Evolutionary conservation across 257 asterid species (phyloP).

Genomic region (Petunia axillaris): DNA sequence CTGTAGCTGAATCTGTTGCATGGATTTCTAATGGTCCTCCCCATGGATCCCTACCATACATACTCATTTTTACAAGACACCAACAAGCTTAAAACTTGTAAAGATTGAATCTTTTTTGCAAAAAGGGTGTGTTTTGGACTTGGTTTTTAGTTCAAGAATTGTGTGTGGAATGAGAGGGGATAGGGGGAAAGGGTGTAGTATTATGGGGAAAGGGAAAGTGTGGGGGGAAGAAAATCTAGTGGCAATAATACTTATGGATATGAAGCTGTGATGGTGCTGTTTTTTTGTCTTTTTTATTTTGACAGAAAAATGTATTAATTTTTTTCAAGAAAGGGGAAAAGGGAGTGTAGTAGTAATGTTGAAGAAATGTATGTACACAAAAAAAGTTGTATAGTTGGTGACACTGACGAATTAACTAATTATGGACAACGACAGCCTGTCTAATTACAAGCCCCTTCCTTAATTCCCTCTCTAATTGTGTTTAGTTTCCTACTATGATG

Average conservation of each 20-base stretch:
- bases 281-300: conserved; percentile 9
- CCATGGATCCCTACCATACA: conserved; percentile 99
- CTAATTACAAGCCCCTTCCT: conserved; percentile 31
- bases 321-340: background rate
- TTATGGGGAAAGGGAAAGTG: background rate
- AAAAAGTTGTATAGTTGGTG: conserved; percentile 26
- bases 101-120: conserved; percentile 14
- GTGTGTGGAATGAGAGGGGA: background rate
- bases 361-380: background rate
- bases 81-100: conserved; percentile 8
- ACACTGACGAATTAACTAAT: conserved; percentile 36
- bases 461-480: background rate
- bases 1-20: conserved; percentile 95
- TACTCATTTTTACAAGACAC: conserved; percentile 34
- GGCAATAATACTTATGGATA: conserved; percentile 32
- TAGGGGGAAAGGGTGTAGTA: background rate
- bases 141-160: background rate
- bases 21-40: conserved; percentile 95
- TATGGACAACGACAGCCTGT: conserved; percentile 44
- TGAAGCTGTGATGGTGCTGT: conserved; percentile 34
- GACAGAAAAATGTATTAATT: background rate
- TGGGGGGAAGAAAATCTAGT: conserved; percentile 12
- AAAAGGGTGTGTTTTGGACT: background rate
- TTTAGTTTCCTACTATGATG: background rate
- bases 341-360: background rate